Evolutionary conservation across 2,329 filamentous ascomycete genomes (phyloP), one percentile per base, ranked within the genome.

Genomic region (Sclerotinia minor): DNA sequence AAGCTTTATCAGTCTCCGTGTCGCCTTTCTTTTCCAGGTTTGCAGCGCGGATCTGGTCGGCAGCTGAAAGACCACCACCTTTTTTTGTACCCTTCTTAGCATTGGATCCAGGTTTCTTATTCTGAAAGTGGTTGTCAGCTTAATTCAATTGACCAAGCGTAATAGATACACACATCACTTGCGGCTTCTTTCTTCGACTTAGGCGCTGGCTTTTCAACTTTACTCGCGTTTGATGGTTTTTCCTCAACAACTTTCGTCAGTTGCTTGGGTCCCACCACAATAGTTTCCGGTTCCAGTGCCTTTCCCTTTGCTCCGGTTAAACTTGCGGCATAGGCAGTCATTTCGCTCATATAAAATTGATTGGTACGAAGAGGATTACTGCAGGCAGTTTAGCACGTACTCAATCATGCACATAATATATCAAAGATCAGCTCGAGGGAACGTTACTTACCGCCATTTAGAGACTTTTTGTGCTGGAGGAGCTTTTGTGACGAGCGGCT

Each of bases 321-420:
- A 76, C 88, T 91, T 17, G 87, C 88, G 1, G 90, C 88, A 75
- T 92, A 93, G 1, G 83, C 81, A 38, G 83, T 82, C 78, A 90
- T 90, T 68, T 91, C 87, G 1, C 84, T 83, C 84, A 91, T 89
- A 74, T 86, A 87, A 64, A 80, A 81, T 72, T 92, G 89, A 55
- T 89, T 78, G 5, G 70, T 73, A 38, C 76, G 72, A 9, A 77
- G 69, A 13, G 76, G 76, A 64, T 78, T 77, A 35, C 75, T 76
- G 35, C 59, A 32, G 26, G 41, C 13, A 49, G 2, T 13, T 65
- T 47, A 65, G 52, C 15, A 47, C n/a, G 21, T 53, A 45, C 17
- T 38, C 29, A 11, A 6, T 47, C 24, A 35, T 32, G 15, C 44
- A 67, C 24, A 4, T 3, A 15, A n/a, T 9, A n/a, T 3, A 54